phyloP scores from a whole-genome alignment of 2,329 filamentous ascomycete genomes.

The Paradendryphiella salina region DNA sequence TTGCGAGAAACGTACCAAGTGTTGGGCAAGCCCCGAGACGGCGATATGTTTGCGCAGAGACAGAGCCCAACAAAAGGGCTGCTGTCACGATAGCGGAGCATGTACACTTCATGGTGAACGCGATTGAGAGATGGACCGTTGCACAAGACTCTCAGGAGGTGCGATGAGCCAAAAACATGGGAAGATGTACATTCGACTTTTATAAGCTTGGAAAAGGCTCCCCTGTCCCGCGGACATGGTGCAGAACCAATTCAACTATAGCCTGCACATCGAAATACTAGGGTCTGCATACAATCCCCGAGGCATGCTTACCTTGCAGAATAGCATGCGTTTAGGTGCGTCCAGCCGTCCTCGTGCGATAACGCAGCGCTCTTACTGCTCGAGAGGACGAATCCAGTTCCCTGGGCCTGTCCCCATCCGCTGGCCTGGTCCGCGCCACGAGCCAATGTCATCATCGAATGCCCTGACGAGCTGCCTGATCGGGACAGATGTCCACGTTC shows the following conservation, averaged over 20 bases:
- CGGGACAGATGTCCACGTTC: conserved; percentile 20
- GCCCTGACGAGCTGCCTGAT: conserved; percentile 33
- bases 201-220: conserved; percentile 36
- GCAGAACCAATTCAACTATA: conserved; percentile 8
- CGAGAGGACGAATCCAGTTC: conserved; percentile 23
- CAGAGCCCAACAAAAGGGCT: conserved; percentile 34
- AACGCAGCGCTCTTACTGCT: conserved; percentile 38
- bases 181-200: conserved; percentile 26
- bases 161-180: conserved; percentile 23
- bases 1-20: conserved; percentile 48
- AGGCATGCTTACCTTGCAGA: conserved; percentile 17
- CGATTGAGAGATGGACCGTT: conserved; percentile 16
- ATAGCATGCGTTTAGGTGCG: conserved; percentile 8
- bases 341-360: conserved; percentile 36
- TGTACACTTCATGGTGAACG: conserved; percentile 38
- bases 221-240: conserved; percentile 29
- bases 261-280: conserved; percentile 10
- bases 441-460: conserved; percentile 26
- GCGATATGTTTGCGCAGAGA: conserved; percentile 58
- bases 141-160: conserved; percentile 21
- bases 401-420: conserved; percentile 25
- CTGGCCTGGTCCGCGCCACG: conserved; percentile 23
- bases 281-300: conserved; percentile 20
- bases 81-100: conserved; percentile 34
- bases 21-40: conserved; percentile 60